Evolutionary conservation across 768 basidiomycete genomes (phyloP).

Genomic region (Hygrocybe punicea): DNA sequence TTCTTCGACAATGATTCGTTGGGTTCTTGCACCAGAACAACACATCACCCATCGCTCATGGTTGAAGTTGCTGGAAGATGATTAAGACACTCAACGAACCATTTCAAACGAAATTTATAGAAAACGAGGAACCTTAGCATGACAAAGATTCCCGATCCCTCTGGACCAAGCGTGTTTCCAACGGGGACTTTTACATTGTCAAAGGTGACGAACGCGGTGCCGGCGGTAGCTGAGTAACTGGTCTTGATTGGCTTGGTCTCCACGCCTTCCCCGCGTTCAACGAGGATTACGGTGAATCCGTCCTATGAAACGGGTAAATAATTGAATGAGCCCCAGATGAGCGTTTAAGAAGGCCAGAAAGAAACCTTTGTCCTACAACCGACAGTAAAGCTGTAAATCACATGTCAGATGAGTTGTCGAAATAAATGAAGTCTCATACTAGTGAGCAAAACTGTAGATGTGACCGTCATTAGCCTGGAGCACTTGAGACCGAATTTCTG

Average conservation of each 20-base stretch:
- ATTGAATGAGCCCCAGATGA: neutral
- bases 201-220: conserved; percentile 74
- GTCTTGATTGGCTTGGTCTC: conserved; percentile 87
- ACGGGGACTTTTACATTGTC: conserved; percentile 82
- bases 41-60: conserved; percentile 94
- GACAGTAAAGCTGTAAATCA: conserved; percentile 40
- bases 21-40: conserved; percentile 63
- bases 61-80: conserved; percentile 71
- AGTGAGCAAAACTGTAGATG: conserved; percentile 18
- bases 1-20: conserved; percentile 55
- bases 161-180: conserved; percentile 77
- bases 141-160: conserved; percentile 46
- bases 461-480: conserved; percentile 3
- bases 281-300: conserved; percentile 81
- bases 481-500: neutral
- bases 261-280: conserved; percentile 78
- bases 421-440: conserved; percentile 31
- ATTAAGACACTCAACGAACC: neutral
- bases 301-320: conserved; percentile 26
- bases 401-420: neutral
- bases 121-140: conserved; percentile 40
- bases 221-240: conserved; percentile 74
- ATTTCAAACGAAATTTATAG: conserved; percentile 1
- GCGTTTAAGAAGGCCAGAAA: neutral
- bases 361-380: conserved; percentile 14